phyloP scores from a whole-genome alignment of 1,284 basidiomycete genomes.

The Ustilago loliicola region DNA sequence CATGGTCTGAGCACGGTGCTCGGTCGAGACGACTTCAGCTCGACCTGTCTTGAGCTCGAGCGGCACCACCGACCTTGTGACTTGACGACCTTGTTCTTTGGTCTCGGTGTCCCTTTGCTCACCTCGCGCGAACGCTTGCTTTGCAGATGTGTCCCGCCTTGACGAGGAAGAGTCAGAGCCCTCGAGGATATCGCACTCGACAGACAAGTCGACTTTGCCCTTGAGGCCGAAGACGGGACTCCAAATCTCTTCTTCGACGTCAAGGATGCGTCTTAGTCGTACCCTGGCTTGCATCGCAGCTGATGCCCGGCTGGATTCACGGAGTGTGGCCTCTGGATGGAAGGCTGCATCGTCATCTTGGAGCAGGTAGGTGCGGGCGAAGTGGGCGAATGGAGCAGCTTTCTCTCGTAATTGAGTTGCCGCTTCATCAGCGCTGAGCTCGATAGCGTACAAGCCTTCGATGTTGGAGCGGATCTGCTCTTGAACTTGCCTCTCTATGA shows the following conservation, averaged over 20 bases:
- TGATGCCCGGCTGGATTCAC: constrained; percentile 20
- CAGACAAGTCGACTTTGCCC: constrained; percentile 93
- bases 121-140: constrained; percentile 27
- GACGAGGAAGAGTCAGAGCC: constrained; percentile 48
- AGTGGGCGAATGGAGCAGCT: constrained; percentile 56
- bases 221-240: constrained; percentile 94
- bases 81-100: neutral
- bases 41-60: constrained; percentile 97
- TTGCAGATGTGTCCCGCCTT: neutral
- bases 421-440: constrained; percentile 46
- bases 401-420: constrained; percentile 42
- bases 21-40: constrained; percentile 76
- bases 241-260: constrained; percentile 97
- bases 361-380: constrained; percentile 55
- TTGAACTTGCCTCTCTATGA: constrained; percentile 52
- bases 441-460: constrained; percentile 54
- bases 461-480: constrained; percentile 53
- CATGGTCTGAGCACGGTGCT: constrained; percentile 98
- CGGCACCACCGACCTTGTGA: constrained; percentile 74
- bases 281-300: constrained; percentile 22
- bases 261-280: constrained; percentile 70
- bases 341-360: constrained; percentile 31
- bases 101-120: neutral
- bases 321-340: constrained; percentile 43
- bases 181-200: constrained; percentile 73